Conservation (phyloP, 805 yeast species). For the Starmerella powellii region DNA sequence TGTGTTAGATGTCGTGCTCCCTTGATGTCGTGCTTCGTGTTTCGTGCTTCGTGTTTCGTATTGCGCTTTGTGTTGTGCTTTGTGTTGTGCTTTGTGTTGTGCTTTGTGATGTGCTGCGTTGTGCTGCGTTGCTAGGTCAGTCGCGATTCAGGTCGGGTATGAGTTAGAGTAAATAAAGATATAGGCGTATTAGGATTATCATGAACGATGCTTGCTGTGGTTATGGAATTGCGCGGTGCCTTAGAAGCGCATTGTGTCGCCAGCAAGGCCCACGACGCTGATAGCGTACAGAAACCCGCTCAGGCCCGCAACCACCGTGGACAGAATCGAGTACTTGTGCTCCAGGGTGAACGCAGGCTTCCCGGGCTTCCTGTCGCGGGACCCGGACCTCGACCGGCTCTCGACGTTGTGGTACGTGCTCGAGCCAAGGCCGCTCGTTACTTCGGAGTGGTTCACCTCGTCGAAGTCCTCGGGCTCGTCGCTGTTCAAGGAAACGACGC, state of each 20-base stretch:
- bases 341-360: constrained; percentile 2
- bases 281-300: constrained; percentile 19
- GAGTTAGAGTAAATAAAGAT: too few relatives aligned
- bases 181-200: too few relatives aligned
- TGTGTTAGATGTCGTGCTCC: too few relatives aligned
- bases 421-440: constrained; percentile 14
- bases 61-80: too few relatives aligned
- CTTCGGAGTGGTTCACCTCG: constrained; percentile 3
- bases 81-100: too few relatives aligned
- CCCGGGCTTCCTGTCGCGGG: not conserved
- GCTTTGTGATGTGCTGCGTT: too few relatives aligned
- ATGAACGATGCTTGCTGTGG: too few relatives aligned
- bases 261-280: constrained; percentile 23
- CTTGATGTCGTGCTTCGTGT: too few relatives aligned
- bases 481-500: not conserved
- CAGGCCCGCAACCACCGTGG: constrained; percentile 22
- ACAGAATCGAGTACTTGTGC: constrained; percentile 18
- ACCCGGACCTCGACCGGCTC: not conserved
- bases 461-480: not conserved
- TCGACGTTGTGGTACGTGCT: constrained; percentile 19
- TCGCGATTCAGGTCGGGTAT: too few relatives aligned
- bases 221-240: too few relatives aligned
- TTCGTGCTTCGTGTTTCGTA: too few relatives aligned
- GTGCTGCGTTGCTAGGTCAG: too few relatives aligned
- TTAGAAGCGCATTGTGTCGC: constrained; percentile 16